Evolutionary conservation across 23 red algal genomes (phyloP).

Genomic region (Gracilaria domingensis): DNA sequence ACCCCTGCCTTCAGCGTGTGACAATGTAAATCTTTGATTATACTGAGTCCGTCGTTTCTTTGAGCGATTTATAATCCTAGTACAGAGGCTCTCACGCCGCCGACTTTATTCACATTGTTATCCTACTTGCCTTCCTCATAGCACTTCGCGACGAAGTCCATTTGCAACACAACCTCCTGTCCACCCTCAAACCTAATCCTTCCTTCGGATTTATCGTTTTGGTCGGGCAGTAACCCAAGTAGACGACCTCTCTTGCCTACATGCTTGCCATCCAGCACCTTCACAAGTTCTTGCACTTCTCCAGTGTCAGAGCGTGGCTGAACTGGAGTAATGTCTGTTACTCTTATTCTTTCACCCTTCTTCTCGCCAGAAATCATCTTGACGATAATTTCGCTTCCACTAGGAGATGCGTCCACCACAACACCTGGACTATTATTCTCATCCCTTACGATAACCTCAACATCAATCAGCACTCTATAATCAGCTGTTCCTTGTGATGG

Average conservation of each 20-base stretch:
- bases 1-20: slow-evolving; percentile 10
- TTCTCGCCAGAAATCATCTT: slow-evolving; percentile 55
- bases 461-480: slow-evolving; percentile 68
- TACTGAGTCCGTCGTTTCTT: background rate
- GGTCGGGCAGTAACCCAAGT: slow-evolving; percentile 3
- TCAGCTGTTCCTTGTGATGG: slow-evolving; percentile 4
- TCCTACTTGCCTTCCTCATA: slow-evolving; percentile 39
- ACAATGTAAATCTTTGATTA: background rate
- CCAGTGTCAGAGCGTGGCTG: slow-evolving; percentile 63
- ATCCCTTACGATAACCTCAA: slow-evolving; percentile 48
- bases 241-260: slow-evolving; percentile 54
- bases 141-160: slow-evolving; percentile 67
- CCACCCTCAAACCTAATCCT: slow-evolving; percentile 53
- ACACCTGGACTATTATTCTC: slow-evolving; percentile 30
- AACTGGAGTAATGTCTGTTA: slow-evolving; percentile 62
- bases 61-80: background rate
- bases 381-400: slow-evolving; percentile 52
- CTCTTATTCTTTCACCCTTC: slow-evolving; percentile 29
- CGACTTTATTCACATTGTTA: slow-evolving; percentile 29
- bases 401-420: slow-evolving; percentile 45
- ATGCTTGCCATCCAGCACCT: slow-evolving; percentile 63
- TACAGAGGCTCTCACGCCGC: background rate
- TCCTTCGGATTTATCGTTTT: slow-evolving; percentile 53
- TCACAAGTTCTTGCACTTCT: slow-evolving; percentile 49
- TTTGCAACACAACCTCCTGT: slow-evolving; percentile 29